A percentile compares a stretch with the other conserved stretches of the same genome.
Evolutionary conservation across 805 yeast species (phyloP).

Genomic region (Saccharomycopsis vini): DNA sequence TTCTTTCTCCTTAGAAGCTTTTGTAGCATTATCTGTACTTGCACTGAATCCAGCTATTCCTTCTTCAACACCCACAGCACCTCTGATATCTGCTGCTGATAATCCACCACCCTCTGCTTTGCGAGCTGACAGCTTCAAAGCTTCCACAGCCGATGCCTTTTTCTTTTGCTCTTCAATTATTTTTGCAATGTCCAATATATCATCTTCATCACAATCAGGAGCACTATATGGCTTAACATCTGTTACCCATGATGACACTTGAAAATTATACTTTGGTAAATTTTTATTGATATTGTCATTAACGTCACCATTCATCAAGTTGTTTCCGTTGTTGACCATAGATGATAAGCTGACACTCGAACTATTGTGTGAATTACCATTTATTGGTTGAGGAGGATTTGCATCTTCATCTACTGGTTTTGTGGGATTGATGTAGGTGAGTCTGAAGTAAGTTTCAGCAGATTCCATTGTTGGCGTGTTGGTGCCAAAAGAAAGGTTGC

Average conservation of each 20-base stretch:
- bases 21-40: constrained; percentile 8
- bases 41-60: constrained; percentile 18
- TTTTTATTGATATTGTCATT: not conserved
- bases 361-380: constrained; percentile 23
- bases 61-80: constrained; percentile 32
- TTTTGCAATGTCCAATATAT: constrained; percentile 30
- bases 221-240: constrained; percentile 13
- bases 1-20: constrained; percentile 1
- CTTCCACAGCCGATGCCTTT: constrained; percentile 20
- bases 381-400: constrained; percentile 9
- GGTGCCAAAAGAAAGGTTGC: constrained; percentile 20
- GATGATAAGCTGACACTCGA: constrained; percentile 8
- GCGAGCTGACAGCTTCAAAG: not conserved
- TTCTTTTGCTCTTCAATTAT: constrained; percentile 10
- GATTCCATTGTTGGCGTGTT: constrained; percentile 17
- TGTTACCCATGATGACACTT: constrained; percentile 28
- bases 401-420: constrained; percentile 19
- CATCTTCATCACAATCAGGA: constrained; percentile 24
- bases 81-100: constrained; percentile 33
- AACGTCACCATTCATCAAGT: constrained; percentile 25
- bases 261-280: constrained; percentile 25
- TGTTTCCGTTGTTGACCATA: constrained; percentile 20
- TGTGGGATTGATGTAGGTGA: constrained; percentile 29
- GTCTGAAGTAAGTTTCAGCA: constrained; percentile 25
- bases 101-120: constrained; percentile 22